A percentile compares a stretch with the other conserved stretches of the same genome.
phyloP scores from a whole-genome alignment of 2,329 filamentous ascomycete genomes.

The Aspergillus sp. region DNA sequence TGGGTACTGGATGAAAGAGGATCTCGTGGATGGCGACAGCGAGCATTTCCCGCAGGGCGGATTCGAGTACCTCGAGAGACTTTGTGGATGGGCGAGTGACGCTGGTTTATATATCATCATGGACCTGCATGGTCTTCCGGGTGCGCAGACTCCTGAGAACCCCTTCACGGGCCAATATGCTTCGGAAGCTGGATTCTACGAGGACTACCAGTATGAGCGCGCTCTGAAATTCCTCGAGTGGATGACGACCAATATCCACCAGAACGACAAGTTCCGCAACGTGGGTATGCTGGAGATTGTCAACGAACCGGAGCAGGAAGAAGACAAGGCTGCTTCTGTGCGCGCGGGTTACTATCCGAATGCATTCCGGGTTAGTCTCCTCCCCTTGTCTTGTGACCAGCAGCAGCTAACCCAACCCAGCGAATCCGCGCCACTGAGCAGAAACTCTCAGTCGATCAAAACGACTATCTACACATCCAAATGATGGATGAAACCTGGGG shows the following conservation, averaged over 20 bases:
- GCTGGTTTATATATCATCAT: conserved; percentile 49
- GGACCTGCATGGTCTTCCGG: conserved; percentile 48
- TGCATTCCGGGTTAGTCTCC: conserved; percentile 31
- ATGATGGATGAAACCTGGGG: conserved; percentile 51
- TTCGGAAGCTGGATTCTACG: conserved; percentile 48
- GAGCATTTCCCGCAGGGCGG: conserved; percentile 49
- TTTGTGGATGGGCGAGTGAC: conserved; percentile 45
- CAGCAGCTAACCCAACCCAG: conserved; percentile 5
- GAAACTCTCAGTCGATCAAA: conserved; percentile 35
- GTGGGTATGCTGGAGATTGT: conserved; percentile 55
- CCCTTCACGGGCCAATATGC: conserved; percentile 44
- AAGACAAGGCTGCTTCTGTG: conserved; percentile 29
- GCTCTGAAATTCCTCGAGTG: conserved; percentile 50
- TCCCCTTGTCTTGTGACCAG: not conserved
- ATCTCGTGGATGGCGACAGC: conserved; percentile 40
- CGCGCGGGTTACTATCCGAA: conserved; percentile 43
- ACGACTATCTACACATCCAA: conserved; percentile 48
- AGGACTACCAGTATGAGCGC: conserved; percentile 51
- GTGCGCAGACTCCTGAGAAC: conserved; percentile 42
- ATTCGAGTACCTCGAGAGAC: conserved; percentile 40
- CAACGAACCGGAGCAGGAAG: conserved; percentile 49
- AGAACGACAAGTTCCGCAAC: conserved; percentile 43
- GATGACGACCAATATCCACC: conserved; percentile 49
- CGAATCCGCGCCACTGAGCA: conserved; percentile 47
- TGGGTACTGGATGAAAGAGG: conserved; percentile 51